These are phyloP conservation scores for Mycosphaerella sp. DNA, from an alignment of 2,329 filamentous ascomycete genomes.

Conservation along the genomic window DNA sequence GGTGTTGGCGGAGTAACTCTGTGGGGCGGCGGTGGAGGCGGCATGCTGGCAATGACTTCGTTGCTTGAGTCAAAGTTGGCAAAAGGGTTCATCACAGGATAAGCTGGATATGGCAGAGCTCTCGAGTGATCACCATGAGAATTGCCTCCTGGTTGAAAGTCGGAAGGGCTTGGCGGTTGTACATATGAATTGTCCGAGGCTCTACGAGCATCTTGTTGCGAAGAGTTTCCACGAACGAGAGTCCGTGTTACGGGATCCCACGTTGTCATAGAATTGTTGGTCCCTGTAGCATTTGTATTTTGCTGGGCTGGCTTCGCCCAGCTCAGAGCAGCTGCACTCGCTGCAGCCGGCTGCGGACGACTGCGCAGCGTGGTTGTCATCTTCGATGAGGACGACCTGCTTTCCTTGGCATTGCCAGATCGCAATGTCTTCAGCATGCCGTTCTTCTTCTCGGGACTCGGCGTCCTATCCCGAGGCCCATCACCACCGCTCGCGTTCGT, in stretches of 20 bases:
- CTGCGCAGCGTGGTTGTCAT: slow-evolving; percentile 42
- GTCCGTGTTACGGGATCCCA: slow-evolving; percentile 35
- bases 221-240: slow-evolving; percentile 22
- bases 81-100: slow-evolving; percentile 26
- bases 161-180: slow-evolving; percentile 31
- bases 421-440: slow-evolving; percentile 45
- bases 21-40: slow-evolving; percentile 27
- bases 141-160: slow-evolving; percentile 23
- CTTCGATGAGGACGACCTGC: slow-evolving; percentile 36
- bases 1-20: slow-evolving; percentile 13
- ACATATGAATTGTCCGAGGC: slow-evolving; percentile 24
- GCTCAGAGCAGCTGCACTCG: slow-evolving; percentile 58
- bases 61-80: slow-evolving; percentile 27
- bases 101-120: slow-evolving; percentile 30
- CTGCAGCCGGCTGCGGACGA: slow-evolving; percentile 49
- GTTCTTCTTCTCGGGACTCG: slow-evolving; percentile 56
- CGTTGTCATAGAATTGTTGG: slow-evolving; percentile 7
- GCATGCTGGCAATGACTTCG: slow-evolving; percentile 22
- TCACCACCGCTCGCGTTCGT: slow-evolving; percentile 3
- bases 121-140: slow-evolving; percentile 14
- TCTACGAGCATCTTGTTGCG: slow-evolving; percentile 17
- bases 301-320: slow-evolving; percentile 40
- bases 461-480: slow-evolving; percentile 46
- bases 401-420: slow-evolving; percentile 27
- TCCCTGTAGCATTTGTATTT: slow-evolving; percentile 1